Evolutionary conservation across 208 protist species (phyloP), one percentile per base, ranked within the genome.

Genomic region (Chromosphaera perkinsii): DNA sequence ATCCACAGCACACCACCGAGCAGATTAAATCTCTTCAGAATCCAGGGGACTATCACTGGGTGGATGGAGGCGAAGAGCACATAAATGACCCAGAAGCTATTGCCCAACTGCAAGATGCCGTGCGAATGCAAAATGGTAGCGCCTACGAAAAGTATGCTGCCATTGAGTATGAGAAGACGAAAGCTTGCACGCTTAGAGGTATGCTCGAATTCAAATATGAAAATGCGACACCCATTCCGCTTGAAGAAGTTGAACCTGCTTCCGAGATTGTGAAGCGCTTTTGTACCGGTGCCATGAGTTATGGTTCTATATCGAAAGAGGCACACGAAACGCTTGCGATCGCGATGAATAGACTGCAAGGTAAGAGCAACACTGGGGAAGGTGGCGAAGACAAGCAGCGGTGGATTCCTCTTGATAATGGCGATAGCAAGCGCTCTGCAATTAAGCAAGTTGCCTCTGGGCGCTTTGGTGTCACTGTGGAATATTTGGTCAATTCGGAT

Each of bases 401-500:
- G 48, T 32, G 10, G 43, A 32, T 17, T 17, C 45, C 26, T 10
- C 10, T n/a, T 27, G 43, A 17, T 3, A 80, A 83, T 45, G 80
- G 75, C 57, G 81, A 83, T 60, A 58, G 57, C 31, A 42, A 54
- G 39, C 66, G 63, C 35, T 88, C 82, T 14, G 76, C 84, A 26
- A 90, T 89, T 66, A 91, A 91, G 76, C 86, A 91, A 65, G 82
- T 91, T 14, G 87, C 87, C 12, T 87, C 80, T 29, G 87, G 82
- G 22, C 78, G 87, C 9, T 91, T 91, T 51, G 87, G 87, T 39
- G 87, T 91, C 12, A 88, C 83, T 3, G 66, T 66, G 22, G 67
- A 72, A 26, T 91, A 91, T 72, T 76, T 91, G 9, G 58, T 64
- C 20, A 72, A 80, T 32, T 79, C 87, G 20, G 78, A 88, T 40